Conservation (phyloP, 352 stramenopile species). For the Phytophthora pini region DNA sequence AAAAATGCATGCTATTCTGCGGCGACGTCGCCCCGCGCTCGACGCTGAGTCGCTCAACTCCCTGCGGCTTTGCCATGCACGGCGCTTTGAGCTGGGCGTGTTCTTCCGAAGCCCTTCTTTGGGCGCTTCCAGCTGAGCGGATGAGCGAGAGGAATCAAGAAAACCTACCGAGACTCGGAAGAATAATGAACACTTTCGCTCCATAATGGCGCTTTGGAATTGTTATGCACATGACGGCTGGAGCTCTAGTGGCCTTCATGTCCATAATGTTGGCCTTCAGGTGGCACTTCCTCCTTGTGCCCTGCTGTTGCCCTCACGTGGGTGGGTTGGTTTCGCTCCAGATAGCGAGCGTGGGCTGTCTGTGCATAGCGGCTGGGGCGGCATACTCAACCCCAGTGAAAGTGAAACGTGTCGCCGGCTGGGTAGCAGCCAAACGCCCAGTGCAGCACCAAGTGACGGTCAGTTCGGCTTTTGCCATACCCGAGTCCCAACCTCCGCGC, state of each 20-base stretch:
- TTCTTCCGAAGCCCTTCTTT: constrained; percentile 31
- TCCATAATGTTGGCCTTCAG: constrained; percentile 18
- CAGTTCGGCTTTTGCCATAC: constrained; percentile 42
- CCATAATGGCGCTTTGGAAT: too few relatives aligned
- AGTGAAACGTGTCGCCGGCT: constrained; percentile 25
- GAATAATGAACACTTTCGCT: too few relatives aligned
- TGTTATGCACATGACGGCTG: constrained; percentile 1
- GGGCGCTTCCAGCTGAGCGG: constrained; percentile 22
- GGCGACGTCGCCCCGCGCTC: background rate
- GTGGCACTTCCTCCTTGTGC: constrained; percentile 14
- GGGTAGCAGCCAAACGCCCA: background rate
- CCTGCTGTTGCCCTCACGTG: constrained; percentile 24
- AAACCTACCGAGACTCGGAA: background rate
- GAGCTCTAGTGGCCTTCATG: background rate
- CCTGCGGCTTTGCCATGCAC: constrained; percentile 14
- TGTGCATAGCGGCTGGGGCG: constrained; percentile 27
- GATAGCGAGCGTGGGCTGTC: constrained; percentile 23
- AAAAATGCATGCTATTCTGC: constrained; percentile 3
- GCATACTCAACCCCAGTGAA: constrained; percentile 34
- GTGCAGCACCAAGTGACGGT: background rate
- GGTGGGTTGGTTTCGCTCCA: constrained; percentile 21
- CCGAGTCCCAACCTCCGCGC: constrained; percentile 5
- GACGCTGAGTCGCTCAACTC: background rate
- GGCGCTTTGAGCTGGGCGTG: constrained; percentile 30
- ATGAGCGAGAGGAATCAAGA: constrained; percentile 25